These are phyloP conservation scores for Cyberlindnera americana DNA, from an alignment of 805 yeast species.

Conservation along the genomic window DNA sequence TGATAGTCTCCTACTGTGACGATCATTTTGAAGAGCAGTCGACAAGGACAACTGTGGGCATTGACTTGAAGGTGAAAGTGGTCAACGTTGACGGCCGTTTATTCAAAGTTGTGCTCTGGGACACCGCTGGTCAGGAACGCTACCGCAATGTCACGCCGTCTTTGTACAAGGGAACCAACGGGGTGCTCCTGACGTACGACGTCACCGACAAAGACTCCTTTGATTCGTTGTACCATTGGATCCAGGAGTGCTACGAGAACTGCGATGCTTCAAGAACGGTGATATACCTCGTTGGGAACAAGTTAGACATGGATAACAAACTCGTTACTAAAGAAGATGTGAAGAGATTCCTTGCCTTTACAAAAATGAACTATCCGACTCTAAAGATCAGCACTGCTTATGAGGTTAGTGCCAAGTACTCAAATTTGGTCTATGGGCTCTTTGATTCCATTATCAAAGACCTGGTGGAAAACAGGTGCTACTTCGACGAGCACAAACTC, in stretches of 20 bases:
- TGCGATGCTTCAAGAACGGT: slow-evolving; percentile 31
- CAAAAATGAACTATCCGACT: slow-evolving; percentile 29
- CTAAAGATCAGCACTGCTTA: slow-evolving; percentile 39
- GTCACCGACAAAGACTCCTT: slow-evolving; percentile 37
- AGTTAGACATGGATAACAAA: slow-evolving; percentile 36
- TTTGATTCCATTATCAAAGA: slow-evolving; percentile 38
- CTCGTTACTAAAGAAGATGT: slow-evolving; percentile 39
- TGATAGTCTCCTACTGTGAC: slow-evolving; percentile 40
- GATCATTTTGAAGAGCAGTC: slow-evolving; percentile 32
- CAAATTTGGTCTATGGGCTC: slow-evolving; percentile 35
- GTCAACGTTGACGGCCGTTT: slow-evolving; percentile 41
- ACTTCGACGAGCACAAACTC: slow-evolving; percentile 30
- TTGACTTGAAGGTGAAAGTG: slow-evolving; percentile 42
- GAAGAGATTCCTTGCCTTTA: slow-evolving; percentile 28
- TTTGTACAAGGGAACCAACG: slow-evolving; percentile 44
- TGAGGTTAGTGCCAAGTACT: slow-evolving; percentile 45
- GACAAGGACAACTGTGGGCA: slow-evolving; percentile 42
- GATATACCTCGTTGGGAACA: slow-evolving; percentile 45
- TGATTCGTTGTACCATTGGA: slow-evolving; percentile 38
- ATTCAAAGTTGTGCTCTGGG: slow-evolving; percentile 46
- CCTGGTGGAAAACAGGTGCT: slow-evolving; percentile 38
- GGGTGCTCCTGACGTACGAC: slow-evolving; percentile 42
- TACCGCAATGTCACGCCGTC: slow-evolving; percentile 44
- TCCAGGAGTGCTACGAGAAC: slow-evolving; percentile 38
- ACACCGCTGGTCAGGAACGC: slow-evolving; percentile 50